Percentiles rank a stretch among this genome's conserved stretches.
Conservation (phyloP, 352 stramenopile genomes). For the Discostella stelligera region DNA sequence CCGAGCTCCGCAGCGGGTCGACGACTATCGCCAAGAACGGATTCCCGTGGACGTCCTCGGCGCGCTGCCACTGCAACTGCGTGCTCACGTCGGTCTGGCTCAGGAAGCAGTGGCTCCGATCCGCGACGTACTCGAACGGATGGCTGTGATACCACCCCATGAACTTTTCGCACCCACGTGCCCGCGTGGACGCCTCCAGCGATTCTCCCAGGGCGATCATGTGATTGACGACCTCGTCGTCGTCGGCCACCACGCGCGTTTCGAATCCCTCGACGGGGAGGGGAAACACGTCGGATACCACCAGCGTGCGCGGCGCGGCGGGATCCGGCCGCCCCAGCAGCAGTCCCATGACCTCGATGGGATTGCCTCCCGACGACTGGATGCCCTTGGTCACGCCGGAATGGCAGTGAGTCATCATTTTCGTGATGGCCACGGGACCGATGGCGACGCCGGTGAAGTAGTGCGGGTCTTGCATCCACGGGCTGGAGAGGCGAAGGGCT, state of each 20-base stretch:
- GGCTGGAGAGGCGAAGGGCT: slow-evolving; percentile 44
- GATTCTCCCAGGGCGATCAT: slow-evolving; percentile 97
- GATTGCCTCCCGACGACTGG: slow-evolving; percentile 87
- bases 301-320: slow-evolving; percentile 88
- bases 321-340: slow-evolving; percentile 93
- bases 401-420: slow-evolving; percentile 92
- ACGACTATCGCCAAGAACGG: slow-evolving; percentile 98
- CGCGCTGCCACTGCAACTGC: slow-evolving; percentile 97
- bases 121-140: slow-evolving; percentile 94
- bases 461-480: slow-evolving; percentile 65
- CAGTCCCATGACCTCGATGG: slow-evolving; percentile 98
- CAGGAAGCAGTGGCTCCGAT: slow-evolving; percentile 95
- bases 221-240: slow-evolving; percentile 97
- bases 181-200: too few relatives aligned
- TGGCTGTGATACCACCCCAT: slow-evolving; percentile 99
- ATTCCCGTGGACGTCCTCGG: slow-evolving; percentile 92
- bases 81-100: slow-evolving; percentile 96
- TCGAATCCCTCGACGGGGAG: slow-evolving; percentile 93
- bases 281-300: slow-evolving; percentile 98
- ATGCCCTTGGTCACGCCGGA: slow-evolving; percentile 98
- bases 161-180: slow-evolving; percentile 93
- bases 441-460: slow-evolving; percentile 68
- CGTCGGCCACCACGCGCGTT: slow-evolving; percentile 93
- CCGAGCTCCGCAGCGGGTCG: slow-evolving; percentile 93
- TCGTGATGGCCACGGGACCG: slow-evolving; percentile 69